phyloP scores from a whole-genome alignment of 441 rosid species.

The Pelargonium citronellum region DNA sequence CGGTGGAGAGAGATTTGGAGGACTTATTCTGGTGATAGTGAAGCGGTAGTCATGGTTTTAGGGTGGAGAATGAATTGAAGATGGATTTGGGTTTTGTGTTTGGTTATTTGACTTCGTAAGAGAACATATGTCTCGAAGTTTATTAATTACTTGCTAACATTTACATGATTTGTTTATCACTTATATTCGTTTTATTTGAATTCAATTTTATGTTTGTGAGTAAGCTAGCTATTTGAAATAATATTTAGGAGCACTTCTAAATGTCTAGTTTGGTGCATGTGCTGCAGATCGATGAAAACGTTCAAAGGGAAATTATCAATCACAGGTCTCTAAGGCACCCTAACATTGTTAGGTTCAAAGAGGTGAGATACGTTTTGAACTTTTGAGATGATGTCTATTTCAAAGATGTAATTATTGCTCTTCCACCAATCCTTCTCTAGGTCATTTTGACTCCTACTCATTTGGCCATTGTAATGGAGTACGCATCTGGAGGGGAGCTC shows the following conservation, averaged over 20 bases:
- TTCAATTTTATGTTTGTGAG: background rate
- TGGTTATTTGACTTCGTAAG: background rate
- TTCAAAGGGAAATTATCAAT: constrained; percentile 60
- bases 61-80: background rate
- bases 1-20: background rate
- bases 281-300: constrained; percentile 62
- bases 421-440: constrained; percentile 23
- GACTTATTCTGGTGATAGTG: background rate
- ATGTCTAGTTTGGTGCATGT: constrained; percentile 13
- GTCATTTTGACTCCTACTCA: constrained; percentile 61
- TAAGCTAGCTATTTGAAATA: background rate
- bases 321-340: constrained; percentile 62
- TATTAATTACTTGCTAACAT: background rate
- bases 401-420: background rate
- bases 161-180: background rate
- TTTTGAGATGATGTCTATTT: background rate
- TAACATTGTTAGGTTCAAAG: constrained; percentile 59
- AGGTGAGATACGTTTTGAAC: constrained; percentile 31
- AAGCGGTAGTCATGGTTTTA: background rate
- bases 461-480: constrained; percentile 66
- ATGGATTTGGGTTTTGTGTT: background rate
- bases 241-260: background rate
- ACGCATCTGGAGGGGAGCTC: constrained; percentile 65
- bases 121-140: background rate
- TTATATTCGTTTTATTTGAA: background rate